Conservation (phyloP, 768 basidiomycete species). For the Podaxis carcinomalis region DNA sequence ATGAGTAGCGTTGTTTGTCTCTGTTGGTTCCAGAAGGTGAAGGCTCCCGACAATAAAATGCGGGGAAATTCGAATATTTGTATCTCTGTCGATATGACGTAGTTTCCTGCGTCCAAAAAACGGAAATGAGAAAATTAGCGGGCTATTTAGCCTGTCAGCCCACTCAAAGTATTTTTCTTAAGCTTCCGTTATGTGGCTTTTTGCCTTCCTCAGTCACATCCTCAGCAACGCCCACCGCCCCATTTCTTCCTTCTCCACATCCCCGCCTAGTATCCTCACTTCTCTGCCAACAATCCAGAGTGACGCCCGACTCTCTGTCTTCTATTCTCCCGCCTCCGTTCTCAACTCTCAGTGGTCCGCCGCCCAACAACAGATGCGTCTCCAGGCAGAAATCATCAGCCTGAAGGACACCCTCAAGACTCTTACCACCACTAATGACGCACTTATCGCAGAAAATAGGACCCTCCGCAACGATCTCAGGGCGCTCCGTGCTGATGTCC, state of each 20-base stretch:
- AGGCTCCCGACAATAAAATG: not conserved
- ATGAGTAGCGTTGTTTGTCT: conserved; percentile 14
- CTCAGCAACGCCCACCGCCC: not conserved
- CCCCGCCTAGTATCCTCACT: not conserved
- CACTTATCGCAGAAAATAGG: not conserved
- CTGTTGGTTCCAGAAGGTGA: conserved; percentile 7
- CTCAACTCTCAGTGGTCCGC: conserved; percentile 3
- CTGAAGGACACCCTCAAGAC: not conserved
- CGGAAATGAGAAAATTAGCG: too few species aligned
- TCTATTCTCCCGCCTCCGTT: not conserved
- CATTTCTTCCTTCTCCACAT: not conserved
- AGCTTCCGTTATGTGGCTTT: not conserved
- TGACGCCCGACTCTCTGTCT: not conserved
- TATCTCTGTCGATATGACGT: too few species aligned
- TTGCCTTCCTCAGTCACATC: not conserved
- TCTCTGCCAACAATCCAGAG: not conserved
- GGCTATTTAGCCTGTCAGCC: conserved; percentile 1
- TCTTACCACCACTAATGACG: not conserved
- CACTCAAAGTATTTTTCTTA: not conserved
- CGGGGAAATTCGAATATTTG: too few species aligned
- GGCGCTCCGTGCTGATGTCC: not conserved
- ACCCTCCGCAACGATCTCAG: not conserved
- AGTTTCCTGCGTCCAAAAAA: too few species aligned
- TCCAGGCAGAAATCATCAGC: not conserved
- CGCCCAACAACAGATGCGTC: not conserved